phyloP scores from a whole-genome alignment of 257 asterid genomes.

The Capsicum chinense region DNA sequence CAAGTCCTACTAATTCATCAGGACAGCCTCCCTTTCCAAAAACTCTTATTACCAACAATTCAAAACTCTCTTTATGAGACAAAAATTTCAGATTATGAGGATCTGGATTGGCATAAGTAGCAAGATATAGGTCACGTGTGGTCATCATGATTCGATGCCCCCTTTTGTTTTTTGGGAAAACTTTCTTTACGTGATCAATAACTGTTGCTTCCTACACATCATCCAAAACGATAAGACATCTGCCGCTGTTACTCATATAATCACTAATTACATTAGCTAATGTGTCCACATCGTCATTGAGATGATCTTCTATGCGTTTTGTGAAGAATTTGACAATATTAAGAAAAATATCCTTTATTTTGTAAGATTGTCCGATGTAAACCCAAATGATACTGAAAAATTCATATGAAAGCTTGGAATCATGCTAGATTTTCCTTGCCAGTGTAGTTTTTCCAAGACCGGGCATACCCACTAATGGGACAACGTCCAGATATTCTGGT shows the following conservation, averaged over 20 bases:
- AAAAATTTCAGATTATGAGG: not conserved
- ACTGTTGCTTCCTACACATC: not conserved
- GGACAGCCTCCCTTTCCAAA: constrained; percentile 41
- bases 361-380: not conserved
- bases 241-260: not conserved
- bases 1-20: constrained; percentile 28
- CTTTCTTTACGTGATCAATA: not conserved
- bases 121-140: constrained; percentile 36
- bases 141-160: constrained; percentile 48
- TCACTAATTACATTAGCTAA: constrained; percentile 20
- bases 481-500: constrained; percentile 30
- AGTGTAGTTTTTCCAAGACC: constrained; percentile 55
- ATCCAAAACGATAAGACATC: not conserved
- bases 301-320: not conserved
- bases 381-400: constrained; percentile 42
- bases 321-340: constrained; percentile 6
- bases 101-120: not conserved
- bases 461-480: constrained; percentile 46
- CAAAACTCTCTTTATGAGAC: constrained; percentile 26
- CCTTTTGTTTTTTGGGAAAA: not conserved
- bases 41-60: constrained; percentile 45
- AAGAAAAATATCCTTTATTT: constrained; percentile 19
- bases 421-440: constrained; percentile 41
- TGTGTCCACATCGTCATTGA: not conserved
- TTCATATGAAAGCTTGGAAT: constrained; percentile 29